Base-by-base conservation (phyloP, 1,284 basidiomycete genomes). In the Puccinia horiana region DNA sequence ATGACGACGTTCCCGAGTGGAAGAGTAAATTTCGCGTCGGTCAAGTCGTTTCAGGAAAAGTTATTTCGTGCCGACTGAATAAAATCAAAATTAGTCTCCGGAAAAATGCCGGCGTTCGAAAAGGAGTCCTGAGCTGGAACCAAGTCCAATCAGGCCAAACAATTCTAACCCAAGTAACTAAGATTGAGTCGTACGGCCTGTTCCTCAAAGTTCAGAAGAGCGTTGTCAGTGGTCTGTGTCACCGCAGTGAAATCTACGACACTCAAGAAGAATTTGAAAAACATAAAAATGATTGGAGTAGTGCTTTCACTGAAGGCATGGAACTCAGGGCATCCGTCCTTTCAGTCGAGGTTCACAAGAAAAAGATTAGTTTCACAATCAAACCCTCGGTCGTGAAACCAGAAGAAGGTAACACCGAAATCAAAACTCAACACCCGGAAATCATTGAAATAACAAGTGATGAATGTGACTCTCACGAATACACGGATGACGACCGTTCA, bases 161-260 rank as follows among this genome's bases (percentile, higher is more conserved):
- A 83, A 85, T 88, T 54, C 83, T 83, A 42, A 87, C 86, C 26
- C 84, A 85, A 65, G 83, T 88, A 63, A 85, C 87, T 78, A 85
- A 85, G 54, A 90, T 96, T 14, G 93, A 95, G 87, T 90, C 92
- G 52, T 99, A 94, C 85, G 97, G 97, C 23, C 89, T 98, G 54
- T 98, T 99, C 88, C 91, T 99, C 77, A 91, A 93, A 86, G 92
- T 98, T 61, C 91, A 93, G 14, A 92, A 91, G 20, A 92, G 93
- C 0, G 92, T 92, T 85, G 89, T 98, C 73, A 92, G 90, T 81
- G 97, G 97, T 6, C 89, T 99, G 14, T 98, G 96, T 87, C 97
- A 99, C 88, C 95, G 29, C 26, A 95, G 87, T 94, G 93, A 29
- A 91, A 97, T 89, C 93, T 92, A 85, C 76, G 89, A 83, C 76